Conservation (phyloP, 306 rosid species). For the Cucumis cinereus region DNA sequence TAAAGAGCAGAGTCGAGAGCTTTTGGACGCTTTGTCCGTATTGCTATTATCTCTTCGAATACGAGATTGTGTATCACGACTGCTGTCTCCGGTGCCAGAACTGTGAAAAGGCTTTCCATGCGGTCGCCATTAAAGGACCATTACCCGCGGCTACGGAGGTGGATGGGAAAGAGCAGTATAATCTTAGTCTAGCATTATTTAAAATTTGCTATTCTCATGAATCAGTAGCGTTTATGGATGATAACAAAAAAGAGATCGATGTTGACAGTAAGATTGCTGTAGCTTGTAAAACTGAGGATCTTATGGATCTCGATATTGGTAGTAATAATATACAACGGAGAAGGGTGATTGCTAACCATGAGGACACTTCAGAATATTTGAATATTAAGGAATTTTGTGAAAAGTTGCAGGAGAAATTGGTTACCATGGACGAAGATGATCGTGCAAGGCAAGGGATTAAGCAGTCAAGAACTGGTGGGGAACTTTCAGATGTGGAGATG, state of each 20-base stretch:
- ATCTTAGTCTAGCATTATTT: conserved; percentile 23
- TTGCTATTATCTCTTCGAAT: conserved; percentile 47
- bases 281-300: conserved; percentile 2
- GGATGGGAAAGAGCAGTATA: conserved; percentile 43
- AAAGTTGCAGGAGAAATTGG: background rate
- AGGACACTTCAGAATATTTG: background rate
- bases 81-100: conserved; percentile 42
- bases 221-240: background rate
- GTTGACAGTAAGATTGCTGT: background rate
- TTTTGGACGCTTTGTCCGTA: conserved; percentile 82
- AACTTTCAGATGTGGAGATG: conserved; percentile 17
- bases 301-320: background rate
- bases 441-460: background rate
- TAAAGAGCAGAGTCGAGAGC: conserved; percentile 6
- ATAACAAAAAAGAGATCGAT: background rate
- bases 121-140: conserved; percentile 39
- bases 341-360: background rate
- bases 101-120: conserved; percentile 50
- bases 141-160: conserved; percentile 15
- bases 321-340: background rate
- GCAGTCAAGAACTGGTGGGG: background rate
- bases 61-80: conserved; percentile 34
- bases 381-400: background rate
- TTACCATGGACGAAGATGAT: background rate
- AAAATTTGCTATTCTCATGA: conserved; percentile 13